These are phyloP conservation scores for Nakazawaea ambrosiae DNA, from an alignment of 805 yeast species.

Conservation along the genomic window DNA sequence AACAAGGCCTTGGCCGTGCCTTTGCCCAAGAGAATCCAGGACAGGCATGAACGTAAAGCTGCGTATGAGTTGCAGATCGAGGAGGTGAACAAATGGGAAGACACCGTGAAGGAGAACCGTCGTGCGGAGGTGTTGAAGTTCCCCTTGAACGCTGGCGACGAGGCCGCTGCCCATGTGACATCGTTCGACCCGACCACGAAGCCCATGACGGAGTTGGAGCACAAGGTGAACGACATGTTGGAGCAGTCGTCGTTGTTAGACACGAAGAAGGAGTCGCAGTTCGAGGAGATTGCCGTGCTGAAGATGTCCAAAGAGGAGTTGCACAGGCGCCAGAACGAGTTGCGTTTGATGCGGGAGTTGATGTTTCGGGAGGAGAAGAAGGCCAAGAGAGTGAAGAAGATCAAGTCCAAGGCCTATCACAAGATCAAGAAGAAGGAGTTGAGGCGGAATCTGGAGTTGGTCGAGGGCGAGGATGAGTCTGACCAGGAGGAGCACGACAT, in stretches of 20 bases:
- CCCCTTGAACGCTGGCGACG: constrained; percentile 46
- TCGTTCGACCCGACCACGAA: constrained; percentile 44
- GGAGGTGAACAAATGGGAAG: constrained; percentile 86
- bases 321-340: constrained; percentile 67
- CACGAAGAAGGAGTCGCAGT: constrained; percentile 71
- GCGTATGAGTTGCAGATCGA: constrained; percentile 86
- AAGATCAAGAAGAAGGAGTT: constrained; percentile 82
- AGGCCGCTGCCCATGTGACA: constrained; percentile 37
- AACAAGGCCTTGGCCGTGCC: constrained; percentile 64
- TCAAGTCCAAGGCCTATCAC: constrained; percentile 85
- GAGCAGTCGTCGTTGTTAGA: constrained; percentile 61
- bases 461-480: constrained; percentile 52
- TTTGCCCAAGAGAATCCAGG: constrained; percentile 77
- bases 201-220: constrained; percentile 58
- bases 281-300: constrained; percentile 81
- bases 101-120: constrained; percentile 69
- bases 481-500: constrained; percentile 61
- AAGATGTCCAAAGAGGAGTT: constrained; percentile 77
- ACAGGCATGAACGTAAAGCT: constrained; percentile 78
- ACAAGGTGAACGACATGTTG: constrained; percentile 53
- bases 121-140: constrained; percentile 80
- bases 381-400: constrained; percentile 86
- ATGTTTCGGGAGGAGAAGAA: constrained; percentile 94
- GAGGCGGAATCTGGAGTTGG: constrained; percentile 58
- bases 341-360: constrained; percentile 88